Percentiles rank a stretch among this genome's conserved stretches.
Conservation (phyloP, 331 rosid species). For the Dryas integrifolia region DNA sequence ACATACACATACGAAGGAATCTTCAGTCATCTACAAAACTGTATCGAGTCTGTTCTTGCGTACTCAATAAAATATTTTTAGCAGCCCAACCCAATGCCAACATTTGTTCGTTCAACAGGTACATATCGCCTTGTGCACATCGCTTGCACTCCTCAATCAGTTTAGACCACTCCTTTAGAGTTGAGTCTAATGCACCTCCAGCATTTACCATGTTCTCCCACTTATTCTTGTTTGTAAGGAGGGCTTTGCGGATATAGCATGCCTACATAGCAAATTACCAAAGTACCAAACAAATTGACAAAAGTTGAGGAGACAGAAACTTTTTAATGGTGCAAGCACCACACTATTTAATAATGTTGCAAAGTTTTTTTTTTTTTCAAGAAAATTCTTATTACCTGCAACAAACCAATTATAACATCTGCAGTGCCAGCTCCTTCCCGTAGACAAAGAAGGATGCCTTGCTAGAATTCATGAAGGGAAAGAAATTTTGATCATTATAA, state of each 20-base stretch:
- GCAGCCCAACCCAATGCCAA: constrained; percentile 59
- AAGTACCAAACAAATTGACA: not conserved
- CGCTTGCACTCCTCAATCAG: constrained; percentile 58
- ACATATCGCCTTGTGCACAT: constrained; percentile 47
- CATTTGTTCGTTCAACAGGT: constrained; percentile 51
- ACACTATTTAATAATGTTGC: not conserved
- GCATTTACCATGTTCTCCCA: constrained; percentile 38
- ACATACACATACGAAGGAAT: not conserved
- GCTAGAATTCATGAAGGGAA: constrained; percentile 36
- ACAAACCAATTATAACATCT: constrained; percentile 57
- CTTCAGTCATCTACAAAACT: constrained; percentile 49
- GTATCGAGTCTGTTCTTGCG: constrained; percentile 59
- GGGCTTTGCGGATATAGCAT: constrained; percentile 54
- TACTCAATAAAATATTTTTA: constrained; percentile 59
- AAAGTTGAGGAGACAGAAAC: not conserved
- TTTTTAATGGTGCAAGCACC: not conserved
- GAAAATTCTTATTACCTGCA: constrained; percentile 55
- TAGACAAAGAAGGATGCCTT: constrained; percentile 62
- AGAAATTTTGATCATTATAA: not conserved
- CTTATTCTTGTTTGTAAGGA: constrained; percentile 31
- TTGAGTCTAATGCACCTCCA: constrained; percentile 31
- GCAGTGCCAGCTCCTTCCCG: constrained; percentile 62
- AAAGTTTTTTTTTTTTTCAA: not conserved
- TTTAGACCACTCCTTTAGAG: constrained; percentile 50
- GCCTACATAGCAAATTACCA: constrained; percentile 39